These are phyloP conservation scores for Hypericum perforatum DNA, from an alignment of 345 rosid genomes.

Conservation along the genomic window DNA sequence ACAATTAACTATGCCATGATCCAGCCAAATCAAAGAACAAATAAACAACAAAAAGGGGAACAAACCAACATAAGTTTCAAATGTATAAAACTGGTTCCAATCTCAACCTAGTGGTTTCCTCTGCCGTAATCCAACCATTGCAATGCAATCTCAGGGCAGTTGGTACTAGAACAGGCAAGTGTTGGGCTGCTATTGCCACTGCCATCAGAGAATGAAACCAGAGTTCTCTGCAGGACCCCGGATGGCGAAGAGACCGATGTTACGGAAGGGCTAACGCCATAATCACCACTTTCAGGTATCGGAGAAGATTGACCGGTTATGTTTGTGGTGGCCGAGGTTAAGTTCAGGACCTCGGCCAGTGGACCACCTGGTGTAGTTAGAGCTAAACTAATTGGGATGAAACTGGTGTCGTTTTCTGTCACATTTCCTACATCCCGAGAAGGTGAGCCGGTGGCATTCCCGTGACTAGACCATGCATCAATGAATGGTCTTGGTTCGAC, in stretches of 20 bases:
- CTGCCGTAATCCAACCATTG: conserved; percentile 28
- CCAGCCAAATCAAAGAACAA: too few species aligned
- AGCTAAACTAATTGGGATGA: conserved; percentile 30
- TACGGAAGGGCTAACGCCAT: conserved; percentile 16
- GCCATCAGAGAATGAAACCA: conserved; percentile 53
- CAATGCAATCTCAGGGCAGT: conserved; percentile 24
- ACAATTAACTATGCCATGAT: too few species aligned
- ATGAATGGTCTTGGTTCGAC: conserved; percentile 34
- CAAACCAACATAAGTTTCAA: too few species aligned
- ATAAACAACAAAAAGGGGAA: too few species aligned
- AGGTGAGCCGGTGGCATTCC: too few species aligned
- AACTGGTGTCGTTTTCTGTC: conserved; percentile 30
- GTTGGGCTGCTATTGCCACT: conserved; percentile 44
- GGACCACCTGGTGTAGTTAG: conserved; percentile 60
- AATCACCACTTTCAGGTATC: conserved; percentile 13
- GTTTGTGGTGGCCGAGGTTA: conserved; percentile 1
- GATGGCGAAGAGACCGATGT: conserved; percentile 48
- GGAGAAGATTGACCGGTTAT: conserved; percentile 16
- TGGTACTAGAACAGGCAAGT: conserved; percentile 20
- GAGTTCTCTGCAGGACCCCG: conserved; percentile 38
- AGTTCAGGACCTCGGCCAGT: conserved; percentile 25
- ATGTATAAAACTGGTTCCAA: too few species aligned
- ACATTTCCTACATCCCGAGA: conserved; percentile 27
- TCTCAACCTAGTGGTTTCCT: not conserved
- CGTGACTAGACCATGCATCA: conserved; percentile 41